phyloP scores from a whole-genome alignment of 768 basidiomycete genomes.

The Leucosporidium creatinivorum region DNA sequence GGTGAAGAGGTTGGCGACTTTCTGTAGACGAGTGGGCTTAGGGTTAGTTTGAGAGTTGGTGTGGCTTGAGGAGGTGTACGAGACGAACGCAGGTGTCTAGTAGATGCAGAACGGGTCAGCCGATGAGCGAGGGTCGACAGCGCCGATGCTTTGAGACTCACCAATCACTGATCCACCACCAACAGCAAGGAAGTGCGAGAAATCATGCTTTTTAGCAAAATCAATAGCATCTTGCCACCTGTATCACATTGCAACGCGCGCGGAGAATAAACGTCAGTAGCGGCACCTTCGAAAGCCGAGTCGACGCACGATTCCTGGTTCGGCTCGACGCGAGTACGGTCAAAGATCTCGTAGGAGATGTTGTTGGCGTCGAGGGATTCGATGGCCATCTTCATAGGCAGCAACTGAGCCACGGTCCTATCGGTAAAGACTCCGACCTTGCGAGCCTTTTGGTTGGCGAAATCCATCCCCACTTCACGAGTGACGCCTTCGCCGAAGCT shows the following conservation, averaged over 20 bases:
- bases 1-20: conserved; percentile 87
- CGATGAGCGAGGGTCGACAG: background rate
- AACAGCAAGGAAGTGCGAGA: conserved; percentile 65
- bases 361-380: conserved; percentile 69
- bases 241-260: background rate
- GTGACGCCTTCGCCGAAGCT: conserved; percentile 81
- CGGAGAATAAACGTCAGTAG: background rate
- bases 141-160: conserved; percentile 4
- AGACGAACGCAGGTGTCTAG: conserved; percentile 16
- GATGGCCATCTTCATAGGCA: conserved; percentile 74
- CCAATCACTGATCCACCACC: conserved; percentile 40
- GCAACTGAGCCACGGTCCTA: conserved; percentile 68
- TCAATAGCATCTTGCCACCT: conserved; percentile 81
- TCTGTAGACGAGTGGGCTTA: conserved; percentile 47
- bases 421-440: conserved; percentile 94
- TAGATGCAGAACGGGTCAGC: background rate
- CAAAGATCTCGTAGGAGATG: conserved; percentile 73
- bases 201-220: conserved; percentile 78
- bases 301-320: conserved; percentile 56
- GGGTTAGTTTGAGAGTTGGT: too few relatives aligned
- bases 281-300: background rate
- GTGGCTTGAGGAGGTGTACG: background rate
- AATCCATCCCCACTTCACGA: conserved; percentile 68
- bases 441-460: conserved; percentile 84
- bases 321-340: conserved; percentile 76